These are phyloP conservation scores for Phytophthora citricola DNA, from an alignment of 352 stramenopile species.

Conservation along the genomic window DNA sequence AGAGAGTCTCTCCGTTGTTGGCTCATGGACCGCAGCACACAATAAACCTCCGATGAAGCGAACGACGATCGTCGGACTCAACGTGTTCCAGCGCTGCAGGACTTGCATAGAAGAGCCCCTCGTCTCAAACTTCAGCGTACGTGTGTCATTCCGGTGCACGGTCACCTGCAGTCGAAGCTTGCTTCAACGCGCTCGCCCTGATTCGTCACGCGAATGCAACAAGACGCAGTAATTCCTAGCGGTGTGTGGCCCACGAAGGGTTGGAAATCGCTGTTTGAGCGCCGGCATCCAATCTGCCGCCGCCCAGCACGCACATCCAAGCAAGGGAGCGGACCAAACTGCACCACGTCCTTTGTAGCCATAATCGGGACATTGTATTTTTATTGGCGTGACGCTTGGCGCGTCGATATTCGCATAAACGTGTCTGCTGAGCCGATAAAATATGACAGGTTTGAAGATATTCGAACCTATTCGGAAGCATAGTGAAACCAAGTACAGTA, in stretches of 20 bases:
- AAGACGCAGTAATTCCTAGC: neutral
- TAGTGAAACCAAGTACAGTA: slow-evolving; percentile 1
- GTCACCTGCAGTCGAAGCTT: no score
- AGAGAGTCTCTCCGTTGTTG: no score
- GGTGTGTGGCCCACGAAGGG: neutral
- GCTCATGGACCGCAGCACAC: no score
- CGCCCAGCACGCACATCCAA: slow-evolving; percentile 12
- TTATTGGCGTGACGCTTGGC: slow-evolving; percentile 17
- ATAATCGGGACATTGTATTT: slow-evolving; percentile 1
- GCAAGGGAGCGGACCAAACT: slow-evolving; percentile 2
- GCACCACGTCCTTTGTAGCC: slow-evolving; percentile 8
- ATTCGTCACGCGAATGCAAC: no score
- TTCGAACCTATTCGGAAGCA: neutral
- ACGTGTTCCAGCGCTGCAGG: slow-evolving; percentile 11
- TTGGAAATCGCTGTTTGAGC: neutral
- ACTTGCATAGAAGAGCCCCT: slow-evolving; percentile 17
- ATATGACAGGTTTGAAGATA: slow-evolving; percentile 2
- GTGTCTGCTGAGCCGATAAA: neutral
- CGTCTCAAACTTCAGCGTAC: neutral
- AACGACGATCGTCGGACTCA: slow-evolving; percentile 3
- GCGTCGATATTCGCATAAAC: slow-evolving; percentile 11
- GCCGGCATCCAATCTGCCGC: slow-evolving; percentile 17
- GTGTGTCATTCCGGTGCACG: no score
- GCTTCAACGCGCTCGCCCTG: no score
- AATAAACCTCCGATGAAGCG: neutral